Evolutionary conservation across 768 basidiomycete species (phyloP), one percentile per base, ranked within the genome.

Genomic region (Panellus pusillus): DNA sequence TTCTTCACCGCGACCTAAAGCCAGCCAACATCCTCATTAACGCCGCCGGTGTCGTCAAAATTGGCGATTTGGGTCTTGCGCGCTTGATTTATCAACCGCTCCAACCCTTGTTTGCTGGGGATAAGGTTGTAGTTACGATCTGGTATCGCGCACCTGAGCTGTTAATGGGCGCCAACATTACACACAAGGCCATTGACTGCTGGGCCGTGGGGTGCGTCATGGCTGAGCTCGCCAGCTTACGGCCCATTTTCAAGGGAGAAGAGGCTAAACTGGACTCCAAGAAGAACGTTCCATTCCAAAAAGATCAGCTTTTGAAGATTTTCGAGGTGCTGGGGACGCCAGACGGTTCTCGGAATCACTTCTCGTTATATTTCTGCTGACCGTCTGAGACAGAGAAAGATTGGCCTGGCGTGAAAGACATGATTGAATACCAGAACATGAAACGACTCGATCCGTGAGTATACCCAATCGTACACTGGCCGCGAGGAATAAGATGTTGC

Each of bases 71-170:
- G 1, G 97, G 97, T 19, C 83, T 99, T 14, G 97, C 97, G 1
- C 82, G 97, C 29, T 79, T 98, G 28, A 87, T 91, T 53, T 88
- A 93, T 65, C 86, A 93, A 55, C 97, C 97, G 6, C 78, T 99
- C 2, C 94, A 97, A 60, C 87, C 90, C 1, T 76, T 99, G 2
- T 93, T 91, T 66, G 85, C 86, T 0, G 95, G 95, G 14, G 97
- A 99, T 72, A 98, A 98, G 65, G 95, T 99, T 24, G 97, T 98
- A 32, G 97, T 99, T 12, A 99, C 97, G 0, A 98, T 99, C 65
- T 98, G 97, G 97, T 99, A 99, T 68, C 90, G 97, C 47, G 93
- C 93, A 7, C 97, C 97, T 0, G 97, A 99, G 66, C 82, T 99
- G 3, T 79, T 99, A 9, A 80, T 99, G 73, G 96, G 97, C 24